Evolutionary conservation across 2,329 filamentous ascomycete genomes (phyloP), one percentile per base, ranked within the genome.

Genomic region (Ophidiomyces ophidiicola): DNA sequence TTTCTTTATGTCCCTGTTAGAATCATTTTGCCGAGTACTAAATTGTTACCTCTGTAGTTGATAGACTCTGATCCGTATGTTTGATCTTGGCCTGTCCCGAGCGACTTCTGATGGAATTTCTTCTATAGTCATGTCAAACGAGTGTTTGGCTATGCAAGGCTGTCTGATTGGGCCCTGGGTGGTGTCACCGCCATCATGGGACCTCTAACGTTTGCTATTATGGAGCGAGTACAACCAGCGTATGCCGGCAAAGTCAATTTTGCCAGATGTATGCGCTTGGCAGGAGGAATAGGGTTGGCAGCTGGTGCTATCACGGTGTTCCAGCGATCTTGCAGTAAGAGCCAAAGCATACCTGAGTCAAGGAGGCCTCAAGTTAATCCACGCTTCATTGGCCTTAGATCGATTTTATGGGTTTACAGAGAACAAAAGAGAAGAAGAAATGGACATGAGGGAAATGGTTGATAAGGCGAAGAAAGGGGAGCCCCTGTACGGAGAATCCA

Each of bases 391-490:
- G 29, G 31, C 7, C 3, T 47, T 56, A 94, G 86, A 88, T 55
- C 82, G 90, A 49, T 96, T 98, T 67, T 96, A 94, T 67, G 90
- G 90, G 53, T 84, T 87, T 64, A 79, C 75, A 33, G 90, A 98
- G 64, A 98, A 98, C 66, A 67, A 79, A 39, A 79, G 90, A 53
- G 90, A 98, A 63, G 69, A 90, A 42, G 82, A 94, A 48, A 80
- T 93, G 80, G 90, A 98, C 60, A 96, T 96, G 87, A 75, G 76
- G 48, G 90, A 98, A 66, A 98, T 98, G 90, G 87, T 94, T 25
- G 75, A 78, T 61, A 92, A 88, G 66, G 87, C 96, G 59, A 98
- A 96, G 74, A 76, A 73, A 44, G 88, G 88, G 48, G 74, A 93
- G 68, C 73, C 90, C 24, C 69, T 96, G 34, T 98, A 98, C 63